A percentile compares a stretch with the other conserved stretches of the same genome.
Conservation (phyloP, 2,329 filamentous ascomycete genomes). For the Dactylellina haptotyla region DNA sequence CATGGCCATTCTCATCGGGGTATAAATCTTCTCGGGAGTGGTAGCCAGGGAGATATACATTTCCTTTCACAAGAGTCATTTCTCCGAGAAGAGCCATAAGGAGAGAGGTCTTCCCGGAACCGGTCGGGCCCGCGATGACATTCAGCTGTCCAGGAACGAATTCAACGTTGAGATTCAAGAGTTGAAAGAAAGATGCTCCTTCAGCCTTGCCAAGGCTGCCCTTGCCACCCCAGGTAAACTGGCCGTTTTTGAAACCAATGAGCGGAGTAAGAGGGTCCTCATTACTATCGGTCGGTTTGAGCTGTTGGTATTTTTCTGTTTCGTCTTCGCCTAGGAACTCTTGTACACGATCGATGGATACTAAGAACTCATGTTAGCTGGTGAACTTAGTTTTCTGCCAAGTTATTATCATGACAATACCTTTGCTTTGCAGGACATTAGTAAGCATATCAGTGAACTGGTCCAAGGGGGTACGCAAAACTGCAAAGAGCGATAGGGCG, state of each 20-base stretch:
- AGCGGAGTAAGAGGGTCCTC: conserved; percentile 75
- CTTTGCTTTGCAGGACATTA: conserved; percentile 93
- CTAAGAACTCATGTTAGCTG: conserved; percentile 60
- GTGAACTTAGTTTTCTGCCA: not conserved
- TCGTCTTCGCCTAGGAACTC: conserved; percentile 93
- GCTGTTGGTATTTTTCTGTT: conserved; percentile 91
- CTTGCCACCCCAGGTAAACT: conserved; percentile 84
- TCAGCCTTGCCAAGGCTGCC: conserved; percentile 66
- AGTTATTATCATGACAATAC: conserved; percentile 11
- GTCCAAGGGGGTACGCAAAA: conserved; percentile 90
- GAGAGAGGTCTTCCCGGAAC: conserved; percentile 93
- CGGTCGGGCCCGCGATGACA: conserved; percentile 90
- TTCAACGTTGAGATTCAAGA: conserved; percentile 83
- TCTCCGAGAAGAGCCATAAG: conserved; percentile 96
- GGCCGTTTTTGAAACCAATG: conserved; percentile 86
- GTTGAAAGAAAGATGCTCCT: conserved; percentile 74
- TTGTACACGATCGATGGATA: conserved; percentile 95
- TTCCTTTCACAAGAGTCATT: conserved; percentile 86
- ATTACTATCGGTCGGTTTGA: conserved; percentile 70
- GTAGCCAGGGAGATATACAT: conserved; percentile 85
- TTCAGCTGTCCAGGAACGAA: conserved; percentile 90
- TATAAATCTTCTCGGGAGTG: conserved; percentile 85
- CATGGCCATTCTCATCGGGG: conserved; percentile 82
- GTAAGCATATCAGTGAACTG: conserved; percentile 98
- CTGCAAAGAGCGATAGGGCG: conserved; percentile 91